Percentiles rank a stretch among this genome's conserved stretches.
phyloP scores from a whole-genome alignment of 768 basidiomycete species.

The Pleurotus salmoneostramineus region DNA sequence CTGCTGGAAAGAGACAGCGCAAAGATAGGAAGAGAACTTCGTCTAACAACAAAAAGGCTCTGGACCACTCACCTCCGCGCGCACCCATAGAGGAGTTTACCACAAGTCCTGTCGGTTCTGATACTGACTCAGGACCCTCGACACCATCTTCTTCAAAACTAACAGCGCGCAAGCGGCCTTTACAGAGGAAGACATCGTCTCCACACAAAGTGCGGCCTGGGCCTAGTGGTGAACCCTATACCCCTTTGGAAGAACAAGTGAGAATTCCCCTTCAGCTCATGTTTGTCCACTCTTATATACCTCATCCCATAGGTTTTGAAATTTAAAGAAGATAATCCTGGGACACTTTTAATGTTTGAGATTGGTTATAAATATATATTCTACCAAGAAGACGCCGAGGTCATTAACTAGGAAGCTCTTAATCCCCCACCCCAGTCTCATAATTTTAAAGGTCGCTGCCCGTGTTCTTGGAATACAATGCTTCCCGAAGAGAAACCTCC shows the following conservation, averaged over 20 bases:
- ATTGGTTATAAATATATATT: slow-evolving; percentile 85
- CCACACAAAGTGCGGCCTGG: slow-evolving; percentile 45
- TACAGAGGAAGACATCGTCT: slow-evolving; percentile 2
- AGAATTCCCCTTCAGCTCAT: not conserved
- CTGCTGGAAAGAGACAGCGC: no score
- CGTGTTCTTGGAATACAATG: slow-evolving; percentile 78
- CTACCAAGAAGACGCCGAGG: slow-evolving; percentile 82
- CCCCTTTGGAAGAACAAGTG: slow-evolving; percentile 74
- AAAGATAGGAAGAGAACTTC: no score
- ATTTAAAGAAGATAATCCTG: slow-evolving; percentile 63
- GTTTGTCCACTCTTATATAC: not conserved
- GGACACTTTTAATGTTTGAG: slow-evolving; percentile 72
- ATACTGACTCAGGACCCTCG: slow-evolving; percentile 24
- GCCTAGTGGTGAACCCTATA: slow-evolving; percentile 68
- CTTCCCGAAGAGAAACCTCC: slow-evolving; percentile 67
- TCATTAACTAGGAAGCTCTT: slow-evolving; percentile 14
- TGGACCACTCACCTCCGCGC: not conserved
- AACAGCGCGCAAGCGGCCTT: no score
- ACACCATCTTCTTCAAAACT: slow-evolving; percentile 24
- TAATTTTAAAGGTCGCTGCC: slow-evolving; percentile 52
- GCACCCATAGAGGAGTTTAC: not conserved
- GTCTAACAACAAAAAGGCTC: no score
- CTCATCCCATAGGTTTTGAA: slow-evolving; percentile 36
- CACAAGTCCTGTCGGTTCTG: slow-evolving; percentile 3
- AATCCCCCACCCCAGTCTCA: not conserved